A percentile compares a stretch with the other conserved stretches of the same genome.
phyloP scores from a whole-genome alignment of 208 protist genomes.

The Histomonas meleagridis region DNA sequence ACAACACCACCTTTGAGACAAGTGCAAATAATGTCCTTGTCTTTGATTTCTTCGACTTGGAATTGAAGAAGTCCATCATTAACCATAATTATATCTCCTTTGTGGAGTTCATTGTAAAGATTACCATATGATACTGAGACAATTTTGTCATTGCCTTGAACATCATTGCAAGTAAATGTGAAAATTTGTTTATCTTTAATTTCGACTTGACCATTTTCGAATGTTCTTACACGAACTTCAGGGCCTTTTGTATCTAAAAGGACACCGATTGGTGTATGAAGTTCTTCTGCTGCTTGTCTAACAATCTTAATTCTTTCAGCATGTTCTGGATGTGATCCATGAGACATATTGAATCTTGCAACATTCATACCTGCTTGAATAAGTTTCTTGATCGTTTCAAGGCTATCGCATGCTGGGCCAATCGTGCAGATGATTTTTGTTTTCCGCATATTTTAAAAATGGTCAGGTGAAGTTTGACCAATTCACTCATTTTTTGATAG shows the following conservation, averaged over 20 bases:
- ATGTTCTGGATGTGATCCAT: constrained; percentile 49
- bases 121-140: neutral
- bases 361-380: constrained; percentile 50
- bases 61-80: neutral
- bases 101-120: neutral
- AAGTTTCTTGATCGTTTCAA: constrained; percentile 45
- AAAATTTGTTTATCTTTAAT: constrained; percentile 48
- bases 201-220: constrained; percentile 55
- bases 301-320: constrained; percentile 37
- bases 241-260: constrained; percentile 51
- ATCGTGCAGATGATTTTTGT: constrained; percentile 54
- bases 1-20: constrained; percentile 88
- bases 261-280: constrained; percentile 38
- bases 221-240: constrained; percentile 52
- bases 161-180: constrained; percentile 51
- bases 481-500: neutral
- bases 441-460: too few relatives aligned
- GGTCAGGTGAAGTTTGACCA: too few relatives aligned
- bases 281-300: neutral
- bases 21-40: constrained; percentile 63
- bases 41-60: neutral
- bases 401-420: constrained; percentile 47
- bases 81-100: neutral
- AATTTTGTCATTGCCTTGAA: neutral
- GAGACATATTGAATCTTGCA: constrained; percentile 48